These are phyloP conservation scores for Cocos nucifera DNA, from an alignment of 176 grass and related monocot species.

Conservation along the genomic window DNA sequence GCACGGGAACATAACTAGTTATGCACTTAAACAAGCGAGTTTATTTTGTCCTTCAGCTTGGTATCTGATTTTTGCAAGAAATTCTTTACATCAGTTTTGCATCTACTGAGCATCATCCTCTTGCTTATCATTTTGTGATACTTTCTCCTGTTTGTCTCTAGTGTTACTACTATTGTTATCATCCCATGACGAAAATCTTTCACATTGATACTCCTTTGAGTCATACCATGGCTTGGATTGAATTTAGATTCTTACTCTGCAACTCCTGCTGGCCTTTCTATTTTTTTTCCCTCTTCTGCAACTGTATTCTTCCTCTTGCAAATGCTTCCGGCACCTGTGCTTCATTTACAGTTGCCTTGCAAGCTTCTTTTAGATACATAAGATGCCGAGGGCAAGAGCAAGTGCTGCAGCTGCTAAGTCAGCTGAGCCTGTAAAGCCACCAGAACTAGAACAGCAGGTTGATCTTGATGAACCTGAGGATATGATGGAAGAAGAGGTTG, in stretches of 20 bases:
- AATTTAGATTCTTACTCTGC: constrained; percentile 33
- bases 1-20: constrained; percentile 3
- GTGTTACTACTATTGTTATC: constrained; percentile 2
- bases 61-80: not conserved
- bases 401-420: constrained; percentile 26
- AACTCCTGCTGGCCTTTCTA: constrained; percentile 33
- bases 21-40: constrained; percentile 7
- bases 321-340: constrained; percentile 41
- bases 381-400: constrained; percentile 59
- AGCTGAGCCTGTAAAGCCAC: constrained; percentile 16
- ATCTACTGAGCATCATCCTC: constrained; percentile 5
- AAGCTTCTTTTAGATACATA: constrained; percentile 42
- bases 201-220: constrained; percentile 10
- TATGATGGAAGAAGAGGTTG: constrained; percentile 54
- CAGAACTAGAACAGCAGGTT: constrained; percentile 28
- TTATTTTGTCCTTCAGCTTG: not conserved
- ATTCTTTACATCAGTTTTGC: constrained; percentile 1
- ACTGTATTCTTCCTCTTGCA: constrained; percentile 40
- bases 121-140: not conserved
- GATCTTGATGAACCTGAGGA: constrained; percentile 41
- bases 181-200: not conserved
- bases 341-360: constrained; percentile 56
- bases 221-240: constrained; percentile 34
- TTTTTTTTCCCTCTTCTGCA: constrained; percentile 48
- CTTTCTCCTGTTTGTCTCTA: constrained; percentile 8